Evolutionary conservation across 805 yeast genomes (phyloP), one percentile per base, ranked within the genome.

Genomic region (Zygoascus ofunaensis): DNA sequence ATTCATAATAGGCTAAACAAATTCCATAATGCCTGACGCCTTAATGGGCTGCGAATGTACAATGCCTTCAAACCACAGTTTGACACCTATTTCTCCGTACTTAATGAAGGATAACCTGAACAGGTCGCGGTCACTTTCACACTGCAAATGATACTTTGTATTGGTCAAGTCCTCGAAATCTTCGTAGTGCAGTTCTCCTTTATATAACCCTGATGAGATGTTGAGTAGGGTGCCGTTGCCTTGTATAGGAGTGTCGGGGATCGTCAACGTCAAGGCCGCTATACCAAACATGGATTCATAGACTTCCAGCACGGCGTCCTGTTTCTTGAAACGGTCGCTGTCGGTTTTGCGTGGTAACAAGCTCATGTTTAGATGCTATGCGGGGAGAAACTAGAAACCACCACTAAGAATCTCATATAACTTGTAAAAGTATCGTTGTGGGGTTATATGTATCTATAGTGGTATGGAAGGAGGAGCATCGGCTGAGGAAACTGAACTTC

Each of bases 141-240:
- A 51, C 15, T 50, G 41, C 24, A 56, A 38, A 18, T 46, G 43
- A 44, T 54, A 54, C 45, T 45, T 45, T 19, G 42, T 48, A 43
- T 45, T 44, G 14, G 46, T 28, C 39, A 56, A 43, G 36, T 55
- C 53, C 26, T 53, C 49, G 20, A 51, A 39, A 8, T 47, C 43
- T 33, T 51, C 48, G 41, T 47, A 56, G 35, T 48, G 45, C 23
- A 56, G 41, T n/a, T 46, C 44, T n/a, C 60, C 60, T 4, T 37
- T 19, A 37, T 45, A 49, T 22, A 33, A 37, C 40, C 57, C 54
- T 22, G 52, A 35, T 28, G 43, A 17, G 17, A 41, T 33, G 37
- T 49, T 46, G 28, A 48, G 41, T 41, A 55, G 24, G 15, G 57
- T 42, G 23, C 59, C 58, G 21, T 33, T 46, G 17, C 52, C 60